Conservation (phyloP, 2,329 filamentous ascomycete genomes). For the Fusarium scirpi region DNA sequence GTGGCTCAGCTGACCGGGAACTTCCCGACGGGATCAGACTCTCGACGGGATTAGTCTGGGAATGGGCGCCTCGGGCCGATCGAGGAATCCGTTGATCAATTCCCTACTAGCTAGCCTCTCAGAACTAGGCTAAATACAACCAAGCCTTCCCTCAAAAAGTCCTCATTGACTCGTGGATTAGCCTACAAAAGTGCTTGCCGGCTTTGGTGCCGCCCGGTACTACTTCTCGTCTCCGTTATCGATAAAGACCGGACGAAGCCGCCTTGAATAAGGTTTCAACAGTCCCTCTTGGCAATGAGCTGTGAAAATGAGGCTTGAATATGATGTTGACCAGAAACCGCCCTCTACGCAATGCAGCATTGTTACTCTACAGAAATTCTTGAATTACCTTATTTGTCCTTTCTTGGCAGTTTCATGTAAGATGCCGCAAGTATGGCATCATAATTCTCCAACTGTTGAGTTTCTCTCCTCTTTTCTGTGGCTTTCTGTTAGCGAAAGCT, state of each 20-base stretch:
- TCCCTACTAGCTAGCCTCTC: background rate
- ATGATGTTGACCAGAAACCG: no score
- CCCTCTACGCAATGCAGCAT: background rate
- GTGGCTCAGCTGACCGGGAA: background rate
- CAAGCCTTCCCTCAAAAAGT: background rate
- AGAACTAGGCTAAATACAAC: background rate
- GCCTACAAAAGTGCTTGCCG: background rate
- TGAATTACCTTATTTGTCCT: background rate
- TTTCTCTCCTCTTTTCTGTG: background rate
- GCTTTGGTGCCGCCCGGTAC: background rate
- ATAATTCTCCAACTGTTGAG: background rate
- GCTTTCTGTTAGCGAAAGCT: background rate
- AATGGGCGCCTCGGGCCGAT: background rate
- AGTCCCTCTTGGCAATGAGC: background rate
- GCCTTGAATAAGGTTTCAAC: background rate
- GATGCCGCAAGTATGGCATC: background rate
- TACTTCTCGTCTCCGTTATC: background rate
- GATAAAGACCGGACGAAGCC: background rate
- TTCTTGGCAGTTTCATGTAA: rapidly evolving
- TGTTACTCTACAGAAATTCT: background rate
- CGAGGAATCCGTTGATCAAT: background rate
- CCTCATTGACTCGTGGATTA: background rate
- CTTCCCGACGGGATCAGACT: no score
- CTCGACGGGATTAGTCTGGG: background rate
- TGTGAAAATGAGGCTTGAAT: no score